Percentiles rank a stretch among this genome's conserved stretches.
These are phyloP conservation scores for Lenzites betulinus DNA, from an alignment of 768 basidiomycete genomes.

Conservation along the genomic window DNA sequence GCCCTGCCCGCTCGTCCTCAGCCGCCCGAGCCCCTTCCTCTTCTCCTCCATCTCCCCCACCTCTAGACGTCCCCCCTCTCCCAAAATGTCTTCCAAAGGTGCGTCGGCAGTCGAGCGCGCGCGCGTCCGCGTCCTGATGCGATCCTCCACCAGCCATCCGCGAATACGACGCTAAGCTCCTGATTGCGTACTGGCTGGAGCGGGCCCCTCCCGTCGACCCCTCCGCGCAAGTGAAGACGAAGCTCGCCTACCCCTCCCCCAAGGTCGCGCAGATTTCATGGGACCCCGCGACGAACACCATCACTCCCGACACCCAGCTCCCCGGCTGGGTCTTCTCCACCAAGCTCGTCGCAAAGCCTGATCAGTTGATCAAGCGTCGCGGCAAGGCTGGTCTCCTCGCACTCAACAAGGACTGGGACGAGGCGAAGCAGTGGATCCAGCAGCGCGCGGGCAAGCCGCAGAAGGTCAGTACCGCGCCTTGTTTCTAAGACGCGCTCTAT, in stretches of 20 bases:
- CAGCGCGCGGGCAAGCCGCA: constrained; percentile 91
- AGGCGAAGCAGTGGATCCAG: constrained; percentile 84
- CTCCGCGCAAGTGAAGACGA: constrained; percentile 52
- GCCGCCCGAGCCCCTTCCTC: constrained; percentile 4
- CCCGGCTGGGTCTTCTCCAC: constrained; percentile 81
- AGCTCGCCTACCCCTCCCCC: constrained; percentile 64
- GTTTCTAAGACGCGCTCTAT: not conserved
- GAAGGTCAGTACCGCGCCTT: constrained; percentile 55
- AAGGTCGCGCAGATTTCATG: constrained; percentile 88
- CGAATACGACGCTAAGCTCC: constrained; percentile 98
- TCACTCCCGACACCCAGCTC: constrained; percentile 60
- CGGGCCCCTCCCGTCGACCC: constrained; percentile 81
- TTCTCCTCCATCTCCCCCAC: constrained; percentile 14
- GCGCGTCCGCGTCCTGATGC: constrained; percentile 1
- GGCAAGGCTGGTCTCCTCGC: constrained; percentile 96
- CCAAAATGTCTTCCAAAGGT: constrained; percentile 36
- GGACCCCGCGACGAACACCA: constrained; percentile 67
- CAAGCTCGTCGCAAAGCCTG: constrained; percentile 95
- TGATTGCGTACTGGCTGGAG: constrained; percentile 96
- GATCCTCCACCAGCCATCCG: constrained; percentile 63
- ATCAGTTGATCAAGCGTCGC: constrained; percentile 99
- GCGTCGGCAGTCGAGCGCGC: not conserved
- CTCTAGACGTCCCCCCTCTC: constrained; percentile 6
- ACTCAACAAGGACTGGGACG: constrained; percentile 91
- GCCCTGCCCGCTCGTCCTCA: not conserved